Base-by-base conservation (phyloP, 2,329 filamentous ascomycete genomes). In the Claviceps digitariae region DNA sequence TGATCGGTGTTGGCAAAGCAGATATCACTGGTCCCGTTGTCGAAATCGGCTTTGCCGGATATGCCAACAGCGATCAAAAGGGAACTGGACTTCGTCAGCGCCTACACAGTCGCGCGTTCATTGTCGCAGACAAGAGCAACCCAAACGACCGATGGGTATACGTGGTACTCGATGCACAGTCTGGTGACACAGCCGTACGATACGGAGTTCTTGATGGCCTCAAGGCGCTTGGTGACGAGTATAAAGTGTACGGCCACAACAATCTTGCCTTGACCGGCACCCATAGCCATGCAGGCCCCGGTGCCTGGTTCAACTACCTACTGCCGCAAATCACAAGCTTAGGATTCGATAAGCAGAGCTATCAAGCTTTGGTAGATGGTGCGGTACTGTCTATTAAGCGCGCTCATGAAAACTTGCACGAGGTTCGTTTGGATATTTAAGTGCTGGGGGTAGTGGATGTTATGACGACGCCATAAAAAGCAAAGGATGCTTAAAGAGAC, bases 241-340 rank as follows among this genome's bases (percentile, higher is more conserved):
- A 90, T 65, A 73, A 78, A 1, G 70, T 84, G 29, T 97, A 96
- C 67, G 80, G 77, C 48, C 79, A 86, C 61, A 78, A 86, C 60
- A 97, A 95, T 63, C 71, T 96, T 38, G 91, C 91, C 36, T 79
- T 97, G 23, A 95, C 89, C 0, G 91, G 90, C 52, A 97, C 91
- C 0, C 91, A 97, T 67, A 93, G 87, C 27, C 91, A 97, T 69
- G 84, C 90, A 25, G 91, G 90, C 0, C 90, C 91, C 0, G 91
- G 87, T 2, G 91, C 86, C 6, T 97, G 90, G 89, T 75, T 94
- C 65, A 97, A 97, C 69, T 97, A 96, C 64, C 77, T 97, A 10
- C 75, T 96, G 6, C 91, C 90, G 8, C 90, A 96, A 64, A 86
- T 97, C 58, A 93, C 91, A 0, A 90, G 83, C 62, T 77, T 86